Conservation (phyloP, 2,329 filamentous ascomycete genomes). For the Fusarium sp. region DNA sequence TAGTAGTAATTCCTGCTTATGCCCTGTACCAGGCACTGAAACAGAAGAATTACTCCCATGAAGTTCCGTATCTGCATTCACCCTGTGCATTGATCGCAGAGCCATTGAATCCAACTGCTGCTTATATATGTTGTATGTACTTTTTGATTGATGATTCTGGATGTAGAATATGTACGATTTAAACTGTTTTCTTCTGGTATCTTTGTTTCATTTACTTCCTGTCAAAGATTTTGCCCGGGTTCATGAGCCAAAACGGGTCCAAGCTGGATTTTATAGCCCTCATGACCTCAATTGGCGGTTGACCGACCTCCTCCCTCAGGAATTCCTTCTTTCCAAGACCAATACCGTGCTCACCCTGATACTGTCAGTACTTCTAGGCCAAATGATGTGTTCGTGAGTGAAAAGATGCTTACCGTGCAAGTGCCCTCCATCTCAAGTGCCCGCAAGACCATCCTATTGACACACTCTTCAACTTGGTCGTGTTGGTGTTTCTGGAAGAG, state of each 20-base stretch:
- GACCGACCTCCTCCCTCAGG: conserved; percentile 80
- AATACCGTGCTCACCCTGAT: conserved; percentile 79
- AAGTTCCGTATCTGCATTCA: no score
- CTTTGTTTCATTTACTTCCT: neutral
- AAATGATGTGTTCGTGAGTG: fast-evolving
- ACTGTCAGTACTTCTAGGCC: fast-evolving
- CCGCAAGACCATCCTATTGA: conserved; percentile 90
- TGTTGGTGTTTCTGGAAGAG: conserved; percentile 85
- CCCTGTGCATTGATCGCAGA: no score
- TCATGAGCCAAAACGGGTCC: conserved; percentile 89
- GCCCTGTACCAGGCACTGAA: neutral
- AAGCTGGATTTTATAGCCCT: conserved; percentile 80
- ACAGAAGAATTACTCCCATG: fast-evolving
- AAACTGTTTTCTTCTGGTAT: fast-evolving
- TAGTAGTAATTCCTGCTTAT: no score
- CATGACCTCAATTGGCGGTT: conserved; percentile 86
- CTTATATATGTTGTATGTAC: neutral
- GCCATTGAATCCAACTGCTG: no score
- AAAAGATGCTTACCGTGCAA: conserved; percentile 64
- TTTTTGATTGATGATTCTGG: neutral
- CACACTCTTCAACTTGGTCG: conserved; percentile 80
- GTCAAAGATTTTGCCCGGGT: conserved; percentile 82
- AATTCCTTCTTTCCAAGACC: conserved; percentile 88
- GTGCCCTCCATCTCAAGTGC: conserved; percentile 94
- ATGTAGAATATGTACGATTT: neutral